These are phyloP conservation scores for Cardiospermum halicacabum DNA, from an alignment of 345 rosid genomes.

Conservation along the genomic window DNA sequence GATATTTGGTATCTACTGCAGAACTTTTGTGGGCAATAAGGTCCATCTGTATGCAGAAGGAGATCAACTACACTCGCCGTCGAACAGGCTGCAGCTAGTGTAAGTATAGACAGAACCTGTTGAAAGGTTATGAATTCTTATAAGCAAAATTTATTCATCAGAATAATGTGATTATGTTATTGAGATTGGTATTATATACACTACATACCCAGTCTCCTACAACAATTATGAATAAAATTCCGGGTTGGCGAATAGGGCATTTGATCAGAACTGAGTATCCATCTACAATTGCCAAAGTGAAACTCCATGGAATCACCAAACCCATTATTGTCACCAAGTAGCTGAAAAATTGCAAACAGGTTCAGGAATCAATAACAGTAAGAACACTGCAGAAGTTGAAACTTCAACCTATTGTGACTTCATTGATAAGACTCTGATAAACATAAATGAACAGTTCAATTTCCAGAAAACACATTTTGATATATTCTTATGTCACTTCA, in stretches of 20 bases:
- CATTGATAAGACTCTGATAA: too few species aligned
- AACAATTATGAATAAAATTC: conserved; percentile 51
- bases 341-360: conserved; percentile 34
- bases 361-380: neutral
- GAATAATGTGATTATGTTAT: too few species aligned
- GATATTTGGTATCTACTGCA: conserved; percentile 77
- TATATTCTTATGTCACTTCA: neutral
- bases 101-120: conserved; percentile 69
- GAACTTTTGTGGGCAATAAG: conserved; percentile 44
- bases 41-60: conserved; percentile 30
- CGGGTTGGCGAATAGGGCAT: conserved; percentile 55
- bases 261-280: conserved; percentile 63
- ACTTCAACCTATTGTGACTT: too few species aligned
- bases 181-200: neutral
- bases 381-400: neutral
- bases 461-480: too few species aligned
- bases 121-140: neutral
- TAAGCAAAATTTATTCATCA: too few species aligned
- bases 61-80: conserved; percentile 79
- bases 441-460: too few species aligned
- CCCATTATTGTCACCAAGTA: conserved; percentile 86
- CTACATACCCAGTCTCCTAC: conserved; percentile 80
- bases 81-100: conserved; percentile 76
- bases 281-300: conserved; percentile 74
- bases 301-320: conserved; percentile 83